Evolutionary conservation across 2,329 filamentous ascomycete genomes (phyloP).

Genomic region (Magnaporthiopsis rhizophila): DNA sequence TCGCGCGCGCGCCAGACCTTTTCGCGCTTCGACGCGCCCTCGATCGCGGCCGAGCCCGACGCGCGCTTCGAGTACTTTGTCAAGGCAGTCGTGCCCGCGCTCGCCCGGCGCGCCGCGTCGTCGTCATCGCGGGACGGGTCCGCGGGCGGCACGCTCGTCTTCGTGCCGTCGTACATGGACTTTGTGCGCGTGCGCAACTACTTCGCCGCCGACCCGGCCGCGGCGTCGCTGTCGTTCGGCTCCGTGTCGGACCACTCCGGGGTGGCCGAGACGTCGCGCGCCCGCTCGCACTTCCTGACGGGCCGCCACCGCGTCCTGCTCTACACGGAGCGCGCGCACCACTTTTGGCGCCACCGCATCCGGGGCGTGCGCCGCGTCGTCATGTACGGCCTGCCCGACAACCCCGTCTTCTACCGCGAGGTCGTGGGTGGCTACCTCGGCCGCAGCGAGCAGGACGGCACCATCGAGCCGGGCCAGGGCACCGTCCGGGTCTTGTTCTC

Average conservation of each 20-base stretch:
- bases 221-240: slow-evolving; percentile 58
- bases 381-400: slow-evolving; percentile 80
- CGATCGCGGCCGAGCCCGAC: slow-evolving; percentile 71
- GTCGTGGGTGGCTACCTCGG: slow-evolving; percentile 60
- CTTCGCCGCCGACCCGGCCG: slow-evolving; percentile 63
- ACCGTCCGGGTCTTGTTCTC: slow-evolving; percentile 64
- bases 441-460: slow-evolving; percentile 48
- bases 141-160: slow-evolving; percentile 66
- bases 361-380: slow-evolving; percentile 76
- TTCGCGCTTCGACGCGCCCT: slow-evolving; percentile 68
- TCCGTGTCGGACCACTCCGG: slow-evolving; percentile 84
- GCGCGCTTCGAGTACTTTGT: slow-evolving; percentile 87
- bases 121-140: slow-evolving; percentile 16
- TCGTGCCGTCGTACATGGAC: slow-evolving; percentile 89
- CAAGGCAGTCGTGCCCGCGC: slow-evolving; percentile 66
- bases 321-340: slow-evolving; percentile 93
- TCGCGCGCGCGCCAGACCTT: slow-evolving; percentile 74
- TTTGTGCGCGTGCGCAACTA: slow-evolving; percentile 91
- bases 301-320: slow-evolving; percentile 77
- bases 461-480: slow-evolving; percentile 50
- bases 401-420: slow-evolving; percentile 73
- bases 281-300: slow-evolving; percentile 77
- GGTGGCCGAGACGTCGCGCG: slow-evolving; percentile 69
- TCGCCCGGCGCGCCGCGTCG: slow-evolving; percentile 58
- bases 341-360: slow-evolving; percentile 83